Percentiles rank a stretch among this genome's conserved stretches.
These are phyloP conservation scores for Yarrowia yakushimensis DNA, from an alignment of 805 yeast genomes.

Conservation along the genomic window DNA sequence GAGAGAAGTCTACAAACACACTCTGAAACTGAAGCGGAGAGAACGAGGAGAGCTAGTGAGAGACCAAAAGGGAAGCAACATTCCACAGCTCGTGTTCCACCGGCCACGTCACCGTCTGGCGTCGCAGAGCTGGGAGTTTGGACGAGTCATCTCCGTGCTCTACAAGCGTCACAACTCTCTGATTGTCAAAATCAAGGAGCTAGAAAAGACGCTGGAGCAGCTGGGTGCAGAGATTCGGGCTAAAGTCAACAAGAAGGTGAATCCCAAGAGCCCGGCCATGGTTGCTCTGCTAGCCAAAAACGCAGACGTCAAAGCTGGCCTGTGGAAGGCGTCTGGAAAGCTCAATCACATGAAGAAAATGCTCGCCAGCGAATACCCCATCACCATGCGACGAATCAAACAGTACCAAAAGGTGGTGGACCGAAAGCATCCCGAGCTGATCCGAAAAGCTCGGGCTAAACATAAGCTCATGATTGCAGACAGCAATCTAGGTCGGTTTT, in stretches of 20 bases:
- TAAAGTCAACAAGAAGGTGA: background rate
- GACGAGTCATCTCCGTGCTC: background rate
- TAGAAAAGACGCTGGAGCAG: background rate
- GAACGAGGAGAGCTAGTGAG: background rate
- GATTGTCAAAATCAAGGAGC: background rate
- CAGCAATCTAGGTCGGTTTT: background rate
- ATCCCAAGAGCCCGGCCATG: background rate
- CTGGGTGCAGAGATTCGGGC: background rate
- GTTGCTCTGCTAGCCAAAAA: background rate
- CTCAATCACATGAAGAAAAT: background rate
- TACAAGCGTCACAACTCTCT: background rate
- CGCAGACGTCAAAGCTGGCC: background rate
- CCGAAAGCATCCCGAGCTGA: background rate
- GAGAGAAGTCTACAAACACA: background rate
- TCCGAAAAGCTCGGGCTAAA: background rate
- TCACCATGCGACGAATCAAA: background rate
- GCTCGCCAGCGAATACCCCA: background rate
- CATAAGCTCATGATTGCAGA: background rate
- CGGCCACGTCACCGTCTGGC: background rate
- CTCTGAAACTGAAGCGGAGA: background rate
- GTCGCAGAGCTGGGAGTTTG: background rate
- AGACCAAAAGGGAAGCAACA: background rate
- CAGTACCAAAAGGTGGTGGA: background rate
- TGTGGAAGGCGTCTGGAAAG: background rate
- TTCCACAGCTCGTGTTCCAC: background rate